Evolutionary conservation across 2,329 filamentous ascomycete species (phyloP).

Genomic region (Penicillium janthinellum): DNA sequence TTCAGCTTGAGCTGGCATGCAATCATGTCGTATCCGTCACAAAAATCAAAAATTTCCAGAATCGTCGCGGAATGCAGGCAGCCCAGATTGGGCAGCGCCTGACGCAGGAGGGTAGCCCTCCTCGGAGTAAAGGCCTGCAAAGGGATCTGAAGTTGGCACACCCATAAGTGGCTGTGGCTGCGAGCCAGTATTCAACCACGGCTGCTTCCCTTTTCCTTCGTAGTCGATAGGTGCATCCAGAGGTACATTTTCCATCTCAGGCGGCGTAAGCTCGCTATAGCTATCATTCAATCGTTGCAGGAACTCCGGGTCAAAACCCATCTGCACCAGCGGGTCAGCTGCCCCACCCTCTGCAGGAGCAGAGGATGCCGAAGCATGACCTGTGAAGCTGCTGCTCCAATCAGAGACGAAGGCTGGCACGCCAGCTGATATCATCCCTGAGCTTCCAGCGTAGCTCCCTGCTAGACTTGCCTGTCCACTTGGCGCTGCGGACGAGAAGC

Average conservation of each 20-base stretch:
- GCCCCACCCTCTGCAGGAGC: conserved; percentile 34
- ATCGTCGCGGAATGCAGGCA: conserved; percentile 18
- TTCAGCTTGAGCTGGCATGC: conserved; percentile 2
- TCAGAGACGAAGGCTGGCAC: conserved; percentile 35
- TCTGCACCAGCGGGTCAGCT: conserved; percentile 39
- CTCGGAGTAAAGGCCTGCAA: conserved; percentile 24
- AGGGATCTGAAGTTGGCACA: conserved; percentile 17
- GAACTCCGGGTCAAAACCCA: conserved; percentile 44
- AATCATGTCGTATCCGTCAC: conserved; percentile 1
- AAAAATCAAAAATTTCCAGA: conserved; percentile 15
- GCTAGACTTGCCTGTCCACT: conserved; percentile 40
- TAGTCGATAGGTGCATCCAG: conserved; percentile 20
- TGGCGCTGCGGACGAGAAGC: conserved; percentile 38
- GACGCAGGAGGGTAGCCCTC: conserved; percentile 19
- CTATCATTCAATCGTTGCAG: conserved; percentile 39
- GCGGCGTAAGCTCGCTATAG: conserved; percentile 38
- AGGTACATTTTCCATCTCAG: conserved; percentile 32
- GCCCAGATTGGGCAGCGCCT: conserved; percentile 18
- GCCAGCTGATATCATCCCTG: conserved; percentile 31
- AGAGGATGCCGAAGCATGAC: conserved; percentile 32
- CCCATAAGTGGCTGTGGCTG: conserved; percentile 10
- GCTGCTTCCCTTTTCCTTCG: conserved; percentile 18
- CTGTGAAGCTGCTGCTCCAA: conserved; percentile 37
- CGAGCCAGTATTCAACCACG: conserved; percentile 19
- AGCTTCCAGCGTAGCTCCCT: conserved; percentile 40